A percentile compares a stretch with the other conserved stretches of the same genome.
Evolutionary conservation across 345 rosid genomes (phyloP).

Genomic region (Alliaria petiolata): DNA sequence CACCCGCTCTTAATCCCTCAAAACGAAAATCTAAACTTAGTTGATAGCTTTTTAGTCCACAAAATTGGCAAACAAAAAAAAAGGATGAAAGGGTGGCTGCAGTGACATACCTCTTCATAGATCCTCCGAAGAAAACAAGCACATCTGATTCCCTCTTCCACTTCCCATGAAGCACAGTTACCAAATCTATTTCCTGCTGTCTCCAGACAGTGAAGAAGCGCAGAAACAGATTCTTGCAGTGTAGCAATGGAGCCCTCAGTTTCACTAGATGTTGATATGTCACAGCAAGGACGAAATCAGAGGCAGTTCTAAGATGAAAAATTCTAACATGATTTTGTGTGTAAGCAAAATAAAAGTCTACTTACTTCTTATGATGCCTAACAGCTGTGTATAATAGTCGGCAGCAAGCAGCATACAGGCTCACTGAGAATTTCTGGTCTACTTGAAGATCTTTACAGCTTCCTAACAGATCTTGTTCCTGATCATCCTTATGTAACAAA

Average conservation of each 20-base stretch:
- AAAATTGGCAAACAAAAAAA: not conserved
- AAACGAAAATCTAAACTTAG: not conserved
- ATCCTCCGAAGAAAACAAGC: slow-evolving; percentile 80
- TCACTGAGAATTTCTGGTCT: slow-evolving; percentile 54
- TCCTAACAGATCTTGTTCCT: slow-evolving; percentile 23
- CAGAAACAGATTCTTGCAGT: slow-evolving; percentile 64
- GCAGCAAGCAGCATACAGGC: slow-evolving; percentile 65
- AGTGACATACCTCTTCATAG: slow-evolving; percentile 76
- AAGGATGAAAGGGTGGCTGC: not conserved
- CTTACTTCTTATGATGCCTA: slow-evolving; percentile 80
- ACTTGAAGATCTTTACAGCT: slow-evolving; percentile 29
- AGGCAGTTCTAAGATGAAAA: not conserved
- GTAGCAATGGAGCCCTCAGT: slow-evolving; percentile 58
- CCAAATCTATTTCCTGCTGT: slow-evolving; percentile 38
- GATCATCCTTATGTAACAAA: slow-evolving; percentile 15
- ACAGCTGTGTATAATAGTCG: slow-evolving; percentile 63
- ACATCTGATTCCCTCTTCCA: slow-evolving; percentile 62
- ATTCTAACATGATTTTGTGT: not conserved
- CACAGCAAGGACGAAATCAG: slow-evolving; percentile 16
- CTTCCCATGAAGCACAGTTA: slow-evolving; percentile 46
- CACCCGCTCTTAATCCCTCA: not conserved
- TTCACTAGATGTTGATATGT: slow-evolving; percentile 49
- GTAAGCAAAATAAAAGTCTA: not conserved
- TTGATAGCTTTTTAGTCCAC: not conserved
- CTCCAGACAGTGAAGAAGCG: slow-evolving; percentile 76